phyloP scores from a whole-genome alignment of 1,284 basidiomycete genomes.

The Sanghuangporus sanghuang region DNA sequence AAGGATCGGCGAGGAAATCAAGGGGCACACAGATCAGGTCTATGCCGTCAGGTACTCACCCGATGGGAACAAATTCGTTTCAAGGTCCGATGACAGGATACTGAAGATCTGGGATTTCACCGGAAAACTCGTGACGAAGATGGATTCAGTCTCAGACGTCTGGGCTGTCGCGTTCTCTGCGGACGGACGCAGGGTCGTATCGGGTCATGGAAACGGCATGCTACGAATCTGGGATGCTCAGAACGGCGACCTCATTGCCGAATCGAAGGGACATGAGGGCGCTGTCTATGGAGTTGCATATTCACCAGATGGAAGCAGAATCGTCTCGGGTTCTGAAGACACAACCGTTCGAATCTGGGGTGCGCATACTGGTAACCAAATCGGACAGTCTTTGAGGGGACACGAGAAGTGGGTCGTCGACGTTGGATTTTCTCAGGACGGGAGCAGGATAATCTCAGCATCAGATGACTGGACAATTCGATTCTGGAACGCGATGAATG shows the following conservation, averaged over 20 bases:
- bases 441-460: not conserved
- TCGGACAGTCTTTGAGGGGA: not conserved
- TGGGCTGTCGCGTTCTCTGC: not conserved
- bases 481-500: not conserved
- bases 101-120: not conserved
- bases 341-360: not conserved
- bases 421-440: not conserved
- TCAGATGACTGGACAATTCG: not conserved
- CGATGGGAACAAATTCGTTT: not conserved
- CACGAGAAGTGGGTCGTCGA: not conserved
- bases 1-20: not conserved
- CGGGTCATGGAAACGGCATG: too few species aligned
- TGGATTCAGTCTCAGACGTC: not conserved
- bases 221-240: not conserved
- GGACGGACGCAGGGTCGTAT: too few species aligned
- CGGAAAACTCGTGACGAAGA: not conserved
- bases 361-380: not conserved
- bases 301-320: not conserved
- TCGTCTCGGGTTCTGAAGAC: not conserved
- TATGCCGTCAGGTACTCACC: not conserved
- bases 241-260: not conserved
- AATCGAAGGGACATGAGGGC: not conserved
- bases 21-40: not conserved
- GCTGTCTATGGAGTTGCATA: not conserved
- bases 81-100: not conserved